Evolutionary conservation across 306 rosid species (phyloP).

Genomic region (Sechiopsis laciniata): DNA sequence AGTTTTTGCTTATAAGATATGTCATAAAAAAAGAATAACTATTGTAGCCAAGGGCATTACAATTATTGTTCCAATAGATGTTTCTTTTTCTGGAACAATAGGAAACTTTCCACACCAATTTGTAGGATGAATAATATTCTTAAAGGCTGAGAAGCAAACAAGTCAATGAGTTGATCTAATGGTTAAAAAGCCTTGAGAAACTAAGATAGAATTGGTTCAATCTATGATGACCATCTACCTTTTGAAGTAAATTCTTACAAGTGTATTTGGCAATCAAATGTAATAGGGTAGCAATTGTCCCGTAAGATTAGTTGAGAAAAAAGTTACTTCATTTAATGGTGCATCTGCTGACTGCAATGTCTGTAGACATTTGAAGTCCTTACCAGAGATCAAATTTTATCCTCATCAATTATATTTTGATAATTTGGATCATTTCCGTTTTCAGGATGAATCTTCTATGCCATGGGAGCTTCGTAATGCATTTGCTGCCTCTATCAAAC

Average conservation of each 20-base stretch:
- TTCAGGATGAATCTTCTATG: slow-evolving; percentile 42
- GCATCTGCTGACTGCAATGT: not conserved
- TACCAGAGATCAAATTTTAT: not conserved
- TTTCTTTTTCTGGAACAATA: not conserved
- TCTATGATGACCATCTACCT: no score
- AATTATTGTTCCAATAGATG: not conserved
- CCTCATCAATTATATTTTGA: not conserved
- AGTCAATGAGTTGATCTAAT: no score
- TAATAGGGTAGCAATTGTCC: no score
- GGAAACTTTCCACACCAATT: not conserved
- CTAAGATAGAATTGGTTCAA: no score
- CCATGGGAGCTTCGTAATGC: slow-evolving; percentile 29
- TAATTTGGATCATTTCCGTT: slow-evolving; percentile 9
- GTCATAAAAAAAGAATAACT: not conserved
- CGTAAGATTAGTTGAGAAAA: no score
- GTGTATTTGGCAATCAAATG: no score
- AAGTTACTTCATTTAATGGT: not conserved
- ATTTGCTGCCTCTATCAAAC: slow-evolving; percentile 41
- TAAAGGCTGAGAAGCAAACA: not conserved
- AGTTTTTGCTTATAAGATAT: not conserved
- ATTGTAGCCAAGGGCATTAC: not conserved
- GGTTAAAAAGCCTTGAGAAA: no score
- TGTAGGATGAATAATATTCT: not conserved
- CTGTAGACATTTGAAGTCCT: not conserved
- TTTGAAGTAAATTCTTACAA: no score